Evolutionary conservation across 2,329 filamentous ascomycete species (phyloP).

Genomic region (Alternaria alternata): DNA sequence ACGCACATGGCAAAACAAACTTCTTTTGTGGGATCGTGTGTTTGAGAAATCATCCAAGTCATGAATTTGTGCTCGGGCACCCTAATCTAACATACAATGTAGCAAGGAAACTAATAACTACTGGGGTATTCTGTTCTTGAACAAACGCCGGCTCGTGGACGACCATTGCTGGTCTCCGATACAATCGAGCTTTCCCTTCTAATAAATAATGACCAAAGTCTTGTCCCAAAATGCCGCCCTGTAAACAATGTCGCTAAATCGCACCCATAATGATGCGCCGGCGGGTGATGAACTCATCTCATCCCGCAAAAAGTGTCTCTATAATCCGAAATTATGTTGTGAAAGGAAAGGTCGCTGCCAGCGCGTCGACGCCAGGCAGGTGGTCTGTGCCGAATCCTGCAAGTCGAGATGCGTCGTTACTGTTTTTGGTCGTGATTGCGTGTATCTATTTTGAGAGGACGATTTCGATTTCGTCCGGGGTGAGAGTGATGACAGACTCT

Average conservation of each 20-base stretch:
- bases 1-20: conserved; percentile 10
- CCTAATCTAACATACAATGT: conserved; percentile 19
- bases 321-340: conserved; percentile 16
- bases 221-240: conserved; percentile 20
- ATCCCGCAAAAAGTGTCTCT: conserved; percentile 19
- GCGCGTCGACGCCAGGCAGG: conserved; percentile 14
- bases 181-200: conserved; percentile 29
- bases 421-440: conserved; percentile 24
- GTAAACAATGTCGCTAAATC: conserved; percentile 18
- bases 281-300: conserved; percentile 4
- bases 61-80: conserved; percentile 17
- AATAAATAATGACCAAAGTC: conserved; percentile 24
- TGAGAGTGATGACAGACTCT: conserved; percentile 46
- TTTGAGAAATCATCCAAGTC: conserved; percentile 9
- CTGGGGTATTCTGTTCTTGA: conserved; percentile 36
- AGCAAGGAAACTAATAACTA: conserved; percentile 20
- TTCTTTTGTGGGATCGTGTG: not conserved
- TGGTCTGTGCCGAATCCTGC: conserved; percentile 8
- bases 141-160: conserved; percentile 36
- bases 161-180: conserved; percentile 28
- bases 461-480: conserved; percentile 40
- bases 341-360: conserved; percentile 22
- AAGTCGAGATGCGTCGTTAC: conserved; percentile 23
- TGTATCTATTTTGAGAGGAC: conserved; percentile 41
- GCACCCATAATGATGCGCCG: conserved; percentile 24